Conservation (phyloP, 306 rosid genomes). For the Leucaena leucocephala region DNA sequence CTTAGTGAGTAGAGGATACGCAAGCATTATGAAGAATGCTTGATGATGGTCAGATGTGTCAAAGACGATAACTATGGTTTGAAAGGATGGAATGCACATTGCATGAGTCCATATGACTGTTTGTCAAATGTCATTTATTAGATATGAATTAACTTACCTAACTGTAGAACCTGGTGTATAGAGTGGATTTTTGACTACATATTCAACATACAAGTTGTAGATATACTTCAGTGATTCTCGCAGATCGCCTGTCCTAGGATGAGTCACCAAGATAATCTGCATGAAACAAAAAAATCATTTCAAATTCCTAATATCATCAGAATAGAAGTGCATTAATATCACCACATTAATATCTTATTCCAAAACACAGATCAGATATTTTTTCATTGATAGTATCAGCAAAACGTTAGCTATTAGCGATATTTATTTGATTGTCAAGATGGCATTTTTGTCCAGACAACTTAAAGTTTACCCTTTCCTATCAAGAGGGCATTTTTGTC, state of each 20-base stretch:
- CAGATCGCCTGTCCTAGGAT: conserved; percentile 89
- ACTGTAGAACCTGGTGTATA: conserved; percentile 81
- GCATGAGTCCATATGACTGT: conserved; percentile 1
- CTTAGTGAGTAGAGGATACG: not conserved
- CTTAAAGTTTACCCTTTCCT: not conserved
- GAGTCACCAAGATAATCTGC: conserved; percentile 92
- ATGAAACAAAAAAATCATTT: conserved; percentile 24
- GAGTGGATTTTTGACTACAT: conserved; percentile 90
- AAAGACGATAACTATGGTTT: conserved; percentile 9
- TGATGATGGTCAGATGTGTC: not conserved
- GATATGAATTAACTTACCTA: conserved; percentile 50
- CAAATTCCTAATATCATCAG: conserved; percentile 10
- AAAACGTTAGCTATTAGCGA: not conserved
- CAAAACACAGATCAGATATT: not conserved
- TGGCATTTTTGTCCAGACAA: no score
- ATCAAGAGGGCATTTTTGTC: not conserved
- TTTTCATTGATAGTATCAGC: conserved; percentile 30
- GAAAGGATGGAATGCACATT: conserved; percentile 1
- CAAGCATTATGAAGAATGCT: not conserved
- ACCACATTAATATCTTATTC: not conserved
- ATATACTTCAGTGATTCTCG: conserved; percentile 85
- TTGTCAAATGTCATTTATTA: not conserved
- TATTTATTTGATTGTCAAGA: not conserved
- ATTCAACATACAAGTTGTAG: conserved; percentile 93
- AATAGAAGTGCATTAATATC: not conserved